phyloP scores from a whole-genome alignment of 805 yeast species.

The Metschnikowia kofuensis region DNA sequence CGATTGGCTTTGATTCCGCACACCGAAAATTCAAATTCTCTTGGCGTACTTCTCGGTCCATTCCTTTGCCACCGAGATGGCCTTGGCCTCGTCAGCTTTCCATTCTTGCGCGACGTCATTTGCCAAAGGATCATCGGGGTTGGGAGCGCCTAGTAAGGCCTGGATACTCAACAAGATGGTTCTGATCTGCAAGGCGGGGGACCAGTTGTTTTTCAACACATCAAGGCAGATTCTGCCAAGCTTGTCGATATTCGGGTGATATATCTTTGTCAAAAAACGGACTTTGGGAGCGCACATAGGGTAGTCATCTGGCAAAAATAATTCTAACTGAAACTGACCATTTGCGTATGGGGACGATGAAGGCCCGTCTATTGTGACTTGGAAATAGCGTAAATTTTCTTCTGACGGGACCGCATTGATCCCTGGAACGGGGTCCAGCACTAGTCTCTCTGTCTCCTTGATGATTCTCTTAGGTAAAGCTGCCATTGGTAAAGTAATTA shows the following conservation, averaged over 20 bases:
- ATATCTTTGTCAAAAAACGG: conserved; percentile 87
- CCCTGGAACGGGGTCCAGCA: conserved; percentile 95
- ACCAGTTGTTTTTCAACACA: conserved; percentile 93
- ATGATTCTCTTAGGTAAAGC: conserved; percentile 87
- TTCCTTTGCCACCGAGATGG: conserved; percentile 74
- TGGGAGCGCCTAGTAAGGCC: conserved; percentile 92
- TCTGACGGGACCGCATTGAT: conserved; percentile 92
- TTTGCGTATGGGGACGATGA: conserved; percentile 83
- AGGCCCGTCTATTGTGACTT: conserved; percentile 92
- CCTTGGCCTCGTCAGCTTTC: conserved; percentile 80
- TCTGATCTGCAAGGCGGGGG: conserved; percentile 94
- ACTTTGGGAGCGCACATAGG: conserved; percentile 98
- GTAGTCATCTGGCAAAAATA: conserved; percentile 92
- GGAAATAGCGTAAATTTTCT: conserved; percentile 88
- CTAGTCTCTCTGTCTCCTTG: conserved; percentile 91
- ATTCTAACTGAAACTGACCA: conserved; percentile 77
- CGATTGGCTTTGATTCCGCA: too few relatives aligned
- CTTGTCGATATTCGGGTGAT: conserved; percentile 95
- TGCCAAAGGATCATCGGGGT: conserved; percentile 97
- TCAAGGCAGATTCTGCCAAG: conserved; percentile 94
- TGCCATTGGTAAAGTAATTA: conserved; percentile 36
- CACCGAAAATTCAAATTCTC: background rate
- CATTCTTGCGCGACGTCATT: conserved; percentile 97
- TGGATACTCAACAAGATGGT: conserved; percentile 89
- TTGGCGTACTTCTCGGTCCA: conserved; percentile 68